A percentile compares a stretch with the other conserved stretches of the same genome.
These are phyloP conservation scores for Raphanus raphanistrum DNA, from an alignment of 345 rosid genomes.

Conservation along the genomic window DNA sequence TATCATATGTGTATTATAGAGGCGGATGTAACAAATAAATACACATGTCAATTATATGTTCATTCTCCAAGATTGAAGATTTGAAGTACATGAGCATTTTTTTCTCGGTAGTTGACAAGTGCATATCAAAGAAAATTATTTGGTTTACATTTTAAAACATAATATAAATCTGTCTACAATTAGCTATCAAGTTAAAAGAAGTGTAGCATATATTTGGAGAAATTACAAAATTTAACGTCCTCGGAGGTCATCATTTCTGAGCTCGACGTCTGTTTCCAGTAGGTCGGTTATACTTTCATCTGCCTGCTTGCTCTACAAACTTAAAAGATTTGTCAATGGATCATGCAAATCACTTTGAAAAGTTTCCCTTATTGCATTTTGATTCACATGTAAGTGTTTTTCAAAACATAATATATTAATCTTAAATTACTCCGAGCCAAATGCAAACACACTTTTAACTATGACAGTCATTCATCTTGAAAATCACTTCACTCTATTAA, in stretches of 20 bases:
- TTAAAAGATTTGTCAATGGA: not conserved
- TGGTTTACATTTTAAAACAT: not conserved
- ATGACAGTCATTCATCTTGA: not conserved
- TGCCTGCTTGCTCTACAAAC: not conserved
- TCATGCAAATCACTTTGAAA: not conserved
- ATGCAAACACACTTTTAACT: not conserved
- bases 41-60: not conserved
- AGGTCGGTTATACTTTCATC: not conserved
- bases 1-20: conserved; percentile 11
- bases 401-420: not conserved
- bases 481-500: not conserved
- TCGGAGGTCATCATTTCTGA: not conserved
- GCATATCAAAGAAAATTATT: conserved; percentile 11
- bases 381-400: not conserved
- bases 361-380: not conserved
- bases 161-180: not conserved
- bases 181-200: not conserved
- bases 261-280: not conserved
- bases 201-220: not conserved
- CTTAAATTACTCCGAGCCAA: not conserved
- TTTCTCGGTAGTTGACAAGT: not conserved
- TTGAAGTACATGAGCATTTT: conserved; percentile 7
- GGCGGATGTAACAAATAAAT: not conserved
- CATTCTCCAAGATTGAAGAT: conserved; percentile 14
- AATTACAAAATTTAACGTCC: not conserved